Base-by-base conservation (phyloP, 2,329 filamentous ascomycete genomes). In the Neocatenulostroma microsporum region DNA sequence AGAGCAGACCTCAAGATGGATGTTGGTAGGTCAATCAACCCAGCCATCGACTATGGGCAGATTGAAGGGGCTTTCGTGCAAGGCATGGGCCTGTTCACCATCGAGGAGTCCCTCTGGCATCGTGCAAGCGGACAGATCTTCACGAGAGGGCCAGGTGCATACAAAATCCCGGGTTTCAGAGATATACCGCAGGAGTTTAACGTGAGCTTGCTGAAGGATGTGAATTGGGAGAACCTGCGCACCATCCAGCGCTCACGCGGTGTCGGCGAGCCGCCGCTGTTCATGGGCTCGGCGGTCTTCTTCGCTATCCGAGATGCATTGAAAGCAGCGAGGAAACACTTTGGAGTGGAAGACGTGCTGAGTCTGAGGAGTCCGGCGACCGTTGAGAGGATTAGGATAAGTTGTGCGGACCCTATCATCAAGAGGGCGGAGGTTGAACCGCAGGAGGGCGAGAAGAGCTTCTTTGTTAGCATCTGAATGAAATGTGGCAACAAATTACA, bases 1-100 rank as follows among this genome's bases (percentile, higher is more conserved):
- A 79, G 88, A 13, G 84, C 87, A 1, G 91, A 98, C 55, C 78
- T 98, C 64, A 94, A 94, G 62, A 98, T 98, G 91, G 89, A 96
- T 53, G 86, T 96, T 1, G 84, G 84, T 0, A 74, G 80, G 18
- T 78, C 70, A 12, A 85, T 87, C 64, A 87, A 87, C 45, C 82
- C 82, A 0, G 71, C 78, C 14, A 83, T 87, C 37, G 82, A 87
- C 60, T 87, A 87, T 48, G 84, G 84, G 3, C 84, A 89, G 61
- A 85, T 88, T 48, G 82, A 88, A 60, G 84, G 84, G 23, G 84
- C 84, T 0, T 89, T 86, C 50, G 69, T 89, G 19, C 84, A 89
- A 59, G 84, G 84, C 4, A 73, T 87, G 58, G 84, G 84, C 0
- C 69, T 89, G 1, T 89, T 87, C 62, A 89, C 82, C 0, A 84